Evolutionary conservation across 139 green algal genomes (phyloP).

Genomic region (Coelastrella sp.): DNA sequence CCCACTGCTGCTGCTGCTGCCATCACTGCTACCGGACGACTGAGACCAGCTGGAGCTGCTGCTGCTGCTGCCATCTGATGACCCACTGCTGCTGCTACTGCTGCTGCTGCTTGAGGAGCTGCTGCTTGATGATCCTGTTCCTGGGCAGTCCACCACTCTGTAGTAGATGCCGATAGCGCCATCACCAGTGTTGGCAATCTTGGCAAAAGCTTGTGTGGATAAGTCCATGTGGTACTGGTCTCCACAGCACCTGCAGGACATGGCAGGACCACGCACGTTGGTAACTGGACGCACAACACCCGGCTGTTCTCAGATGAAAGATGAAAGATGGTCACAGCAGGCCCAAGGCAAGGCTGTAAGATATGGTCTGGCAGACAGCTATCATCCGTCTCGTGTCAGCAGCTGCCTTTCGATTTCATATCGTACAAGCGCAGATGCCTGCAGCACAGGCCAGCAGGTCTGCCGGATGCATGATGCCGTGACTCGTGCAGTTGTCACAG

Average conservation of each 20-base stretch:
- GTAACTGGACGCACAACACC: background rate
- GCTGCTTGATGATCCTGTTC: background rate
- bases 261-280: background rate
- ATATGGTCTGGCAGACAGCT: too few relatives aligned
- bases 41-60: too few relatives aligned
- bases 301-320: background rate
- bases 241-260: background rate
- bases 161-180: constrained; percentile 39
- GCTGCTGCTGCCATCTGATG: background rate
- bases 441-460: too few relatives aligned
- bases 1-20: too few relatives aligned
- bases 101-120: background rate
- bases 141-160: constrained; percentile 3
- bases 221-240: constrained; percentile 36
- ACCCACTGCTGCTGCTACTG: too few relatives aligned
- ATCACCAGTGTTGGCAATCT: constrained; percentile 24
- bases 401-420: too few relatives aligned
- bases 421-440: too few relatives aligned
- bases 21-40: too few relatives aligned
- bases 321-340: background rate
- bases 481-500: too few relatives aligned
- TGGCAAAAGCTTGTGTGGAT: background rate
- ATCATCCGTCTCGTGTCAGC: too few relatives aligned
- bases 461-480: background rate
- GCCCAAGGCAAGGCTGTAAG: background rate